These are phyloP conservation scores for Monilinia vaccinii-corymbosi DNA, from an alignment of 2,329 filamentous ascomycete species.

Conservation along the genomic window DNA sequence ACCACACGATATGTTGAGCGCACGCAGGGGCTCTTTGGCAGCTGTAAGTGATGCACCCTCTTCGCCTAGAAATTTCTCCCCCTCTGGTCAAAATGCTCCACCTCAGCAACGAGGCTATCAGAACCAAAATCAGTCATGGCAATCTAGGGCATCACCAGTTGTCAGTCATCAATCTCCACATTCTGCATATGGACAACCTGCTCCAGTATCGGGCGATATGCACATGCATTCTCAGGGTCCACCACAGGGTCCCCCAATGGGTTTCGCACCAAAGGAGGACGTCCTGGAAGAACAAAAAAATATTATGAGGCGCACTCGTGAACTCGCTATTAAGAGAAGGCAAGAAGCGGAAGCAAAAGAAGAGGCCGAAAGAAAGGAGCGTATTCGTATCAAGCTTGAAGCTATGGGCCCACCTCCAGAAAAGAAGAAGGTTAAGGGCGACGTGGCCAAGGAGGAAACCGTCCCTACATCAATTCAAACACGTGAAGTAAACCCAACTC, in stretches of 20 bases:
- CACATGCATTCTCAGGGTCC: constrained; percentile 13
- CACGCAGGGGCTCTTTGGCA: constrained; percentile 41
- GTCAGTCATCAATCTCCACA: constrained; percentile 30
- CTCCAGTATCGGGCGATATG: constrained; percentile 30
- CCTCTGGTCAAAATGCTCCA: constrained; percentile 24
- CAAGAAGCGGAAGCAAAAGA: constrained; percentile 62
- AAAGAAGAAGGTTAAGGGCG: constrained; percentile 48
- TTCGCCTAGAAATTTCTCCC: constrained; percentile 36
- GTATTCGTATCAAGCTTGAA: constrained; percentile 64
- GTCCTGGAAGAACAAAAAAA: constrained; percentile 58
- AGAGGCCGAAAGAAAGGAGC: constrained; percentile 61
- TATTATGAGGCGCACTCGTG: constrained; percentile 63
- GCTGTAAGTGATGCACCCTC: constrained; percentile 42
- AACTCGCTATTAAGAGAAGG: constrained; percentile 58
- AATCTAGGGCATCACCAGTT: constrained; percentile 31
- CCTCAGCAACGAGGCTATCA: constrained; percentile 12
- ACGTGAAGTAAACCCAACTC: constrained; percentile 16
- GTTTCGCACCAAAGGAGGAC: constrained; percentile 35
- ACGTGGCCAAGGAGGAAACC: constrained; percentile 38
- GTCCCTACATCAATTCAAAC: constrained; percentile 29
- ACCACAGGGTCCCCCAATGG: constrained; percentile 22
- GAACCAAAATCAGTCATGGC: constrained; percentile 31
- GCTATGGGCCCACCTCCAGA: constrained; percentile 58
- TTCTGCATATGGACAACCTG: constrained; percentile 26
- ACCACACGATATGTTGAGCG: constrained; percentile 32